phyloP scores from a whole-genome alignment of 768 basidiomycete genomes.

The Albatrellus ellisii region DNA sequence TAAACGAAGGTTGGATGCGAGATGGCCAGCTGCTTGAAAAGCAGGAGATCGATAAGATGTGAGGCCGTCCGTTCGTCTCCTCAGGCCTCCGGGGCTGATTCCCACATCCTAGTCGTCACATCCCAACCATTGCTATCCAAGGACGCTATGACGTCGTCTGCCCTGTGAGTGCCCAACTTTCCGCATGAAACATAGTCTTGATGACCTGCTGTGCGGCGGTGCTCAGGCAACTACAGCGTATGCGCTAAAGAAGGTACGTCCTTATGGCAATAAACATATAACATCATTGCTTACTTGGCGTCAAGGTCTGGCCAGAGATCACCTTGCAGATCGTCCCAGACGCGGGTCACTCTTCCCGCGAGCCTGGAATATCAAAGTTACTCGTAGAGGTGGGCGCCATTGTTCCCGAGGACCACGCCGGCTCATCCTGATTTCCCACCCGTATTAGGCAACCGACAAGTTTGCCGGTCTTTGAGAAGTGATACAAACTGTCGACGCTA shows the following conservation, averaged over 20 bases:
- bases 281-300: neutral
- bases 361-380: conserved; percentile 51
- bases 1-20: conserved; percentile 86
- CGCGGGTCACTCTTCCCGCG: conserved; percentile 78
- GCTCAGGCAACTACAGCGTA: conserved; percentile 67
- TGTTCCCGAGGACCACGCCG: too few species aligned
- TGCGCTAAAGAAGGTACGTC: conserved; percentile 51
- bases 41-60: conserved; percentile 85
- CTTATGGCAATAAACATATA: too few species aligned
- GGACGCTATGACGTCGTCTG: conserved; percentile 85
- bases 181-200: neutral
- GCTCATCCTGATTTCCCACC: conserved; percentile 1
- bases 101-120: conserved; percentile 52
- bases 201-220: neutral
- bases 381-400: conserved; percentile 54
- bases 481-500: too few species aligned
- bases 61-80: neutral
- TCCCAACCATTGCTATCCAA: conserved; percentile 75
- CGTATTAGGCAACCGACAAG: neutral
- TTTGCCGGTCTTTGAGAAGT: neutral
- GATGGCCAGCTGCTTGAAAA: conserved; percentile 81
- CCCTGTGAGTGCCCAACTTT: conserved; percentile 27
- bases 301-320: conserved; percentile 59
- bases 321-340: conserved; percentile 65
- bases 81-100: neutral